phyloP scores from a whole-genome alignment of 192 early-diverging fungal genomes.

The Backusella tuberculispora region DNA sequence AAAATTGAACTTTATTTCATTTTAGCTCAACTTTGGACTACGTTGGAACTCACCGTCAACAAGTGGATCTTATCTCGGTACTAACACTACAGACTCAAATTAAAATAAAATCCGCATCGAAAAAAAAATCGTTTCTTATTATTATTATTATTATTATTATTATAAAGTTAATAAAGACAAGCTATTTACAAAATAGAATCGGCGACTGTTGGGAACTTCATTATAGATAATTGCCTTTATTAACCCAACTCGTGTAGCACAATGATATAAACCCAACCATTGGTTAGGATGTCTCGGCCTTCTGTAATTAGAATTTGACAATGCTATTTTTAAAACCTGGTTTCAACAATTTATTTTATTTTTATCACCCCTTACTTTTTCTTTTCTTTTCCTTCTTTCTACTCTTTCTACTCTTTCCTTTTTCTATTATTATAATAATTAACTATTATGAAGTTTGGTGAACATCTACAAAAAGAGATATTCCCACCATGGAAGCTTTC shows the following conservation, averaged over 20 bases:
- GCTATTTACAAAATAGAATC: constrained; percentile 2
- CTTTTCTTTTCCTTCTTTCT: background rate
- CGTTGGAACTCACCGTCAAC: background rate
- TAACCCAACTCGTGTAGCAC: background rate
- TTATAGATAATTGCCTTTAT: constrained; percentile 4
- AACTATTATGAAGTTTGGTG: constrained; percentile 84
- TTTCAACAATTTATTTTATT: background rate
- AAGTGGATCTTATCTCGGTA: background rate
- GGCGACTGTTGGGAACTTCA: background rate
- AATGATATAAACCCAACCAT: background rate
- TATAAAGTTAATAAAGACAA: background rate
- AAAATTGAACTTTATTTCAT: constrained; percentile 4
- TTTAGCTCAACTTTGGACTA: constrained; percentile 10
- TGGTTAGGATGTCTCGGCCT: constrained; percentile 10
- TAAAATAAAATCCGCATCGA: background rate
- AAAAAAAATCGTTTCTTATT: background rate
- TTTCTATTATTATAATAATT: constrained; percentile 1
- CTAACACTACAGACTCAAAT: background rate
- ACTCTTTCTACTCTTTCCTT: background rate
- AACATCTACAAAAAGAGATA: constrained; percentile 68
- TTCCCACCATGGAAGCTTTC: constrained; percentile 82
- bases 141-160: background rate
- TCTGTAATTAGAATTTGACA: constrained; percentile 16
- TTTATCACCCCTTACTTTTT: constrained; percentile 7
- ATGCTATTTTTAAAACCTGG: constrained; percentile 16